A percentile compares a stretch with the other conserved stretches of the same genome.
These are phyloP conservation scores for Xanthoconium separans DNA, from an alignment of 1,284 basidiomycete species.

Conservation along the genomic window DNA sequence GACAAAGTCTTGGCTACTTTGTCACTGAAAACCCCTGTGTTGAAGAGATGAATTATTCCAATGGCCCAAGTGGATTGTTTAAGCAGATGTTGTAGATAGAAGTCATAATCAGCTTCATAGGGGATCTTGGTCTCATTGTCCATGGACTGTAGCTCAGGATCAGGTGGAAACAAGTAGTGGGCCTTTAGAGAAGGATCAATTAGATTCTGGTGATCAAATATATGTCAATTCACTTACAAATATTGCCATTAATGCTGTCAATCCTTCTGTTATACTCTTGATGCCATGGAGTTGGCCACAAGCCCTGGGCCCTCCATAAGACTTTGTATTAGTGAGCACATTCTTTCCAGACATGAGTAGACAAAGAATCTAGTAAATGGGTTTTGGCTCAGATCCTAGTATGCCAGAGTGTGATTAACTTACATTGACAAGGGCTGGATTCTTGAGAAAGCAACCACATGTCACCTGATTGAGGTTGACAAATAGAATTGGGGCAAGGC, in stretches of 20 bases:
- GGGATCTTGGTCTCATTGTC: background rate
- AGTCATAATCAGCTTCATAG: conserved; percentile 6
- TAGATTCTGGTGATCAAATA: background rate
- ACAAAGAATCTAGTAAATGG: background rate
- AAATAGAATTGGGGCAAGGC: background rate
- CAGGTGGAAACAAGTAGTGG: background rate
- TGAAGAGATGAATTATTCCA: background rate
- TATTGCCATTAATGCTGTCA: background rate
- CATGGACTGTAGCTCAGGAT: conserved; percentile 1
- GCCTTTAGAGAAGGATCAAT: background rate
- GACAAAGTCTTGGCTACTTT: background rate
- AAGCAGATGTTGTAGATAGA: background rate
- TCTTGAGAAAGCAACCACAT: background rate
- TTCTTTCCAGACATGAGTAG: conserved; percentile 2
- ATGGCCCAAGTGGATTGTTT: background rate
- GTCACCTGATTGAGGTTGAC: background rate
- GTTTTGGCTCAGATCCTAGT: background rate
- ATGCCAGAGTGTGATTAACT: background rate
- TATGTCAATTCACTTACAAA: background rate
- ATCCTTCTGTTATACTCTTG: background rate
- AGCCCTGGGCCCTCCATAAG: background rate
- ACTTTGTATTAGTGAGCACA: background rate
- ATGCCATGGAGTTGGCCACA: background rate
- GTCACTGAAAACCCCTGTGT: background rate
- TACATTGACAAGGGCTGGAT: background rate